Base-by-base conservation (phyloP, 1,139 yeast genomes). In the Hyphopichia fennica region DNA sequence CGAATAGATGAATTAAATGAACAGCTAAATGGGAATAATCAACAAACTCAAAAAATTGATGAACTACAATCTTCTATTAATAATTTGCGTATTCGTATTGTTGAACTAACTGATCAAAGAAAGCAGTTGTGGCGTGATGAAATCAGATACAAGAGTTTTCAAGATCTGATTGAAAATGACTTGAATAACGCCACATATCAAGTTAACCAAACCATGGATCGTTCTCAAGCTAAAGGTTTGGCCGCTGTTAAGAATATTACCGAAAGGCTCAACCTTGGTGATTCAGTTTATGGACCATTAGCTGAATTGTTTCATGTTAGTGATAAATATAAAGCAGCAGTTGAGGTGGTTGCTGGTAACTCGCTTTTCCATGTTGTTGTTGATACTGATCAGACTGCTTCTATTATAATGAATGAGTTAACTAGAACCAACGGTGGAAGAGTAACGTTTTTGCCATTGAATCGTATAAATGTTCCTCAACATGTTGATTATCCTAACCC, bases 401-500 rank as follows among this genome's bases (percentile, higher is more conserved):
- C 89, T 4, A 58, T 77, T 13, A 62, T 93, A 3, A 85, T 93
- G 84, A 84, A 84, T 38, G 95, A 88, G 56, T 68, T 93, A 45
- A 73, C 75, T n/a, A 72, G 87, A 41, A 80, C 78, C 44, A 82
- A 79, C 48, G 74, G 82, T 4, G 98, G 98, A 1, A 76, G 97
- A 54, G 91, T 87, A 0, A 89, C 98, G 0, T 90, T 93, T 55
- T 82, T 93, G 67, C 98, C 99, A 0, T 69, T 93, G 50, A 89
- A 89, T 57, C 73, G 96, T 50, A 58, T 91, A n/a, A 56, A 62
- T 1, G 65, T 74, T 6, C 41, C 49, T 1, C 53, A 54, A 18
- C 57, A 60, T 18, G 57, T 67, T 4, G 58, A 58, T 2, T 81
- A 79, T 52, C 93, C 93, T 0, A 82, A 77, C 34, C 63, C 77